Evolutionary conservation across 208 protist genomes (phyloP).

Genomic region (Kentomonas sorsogonicus): DNA sequence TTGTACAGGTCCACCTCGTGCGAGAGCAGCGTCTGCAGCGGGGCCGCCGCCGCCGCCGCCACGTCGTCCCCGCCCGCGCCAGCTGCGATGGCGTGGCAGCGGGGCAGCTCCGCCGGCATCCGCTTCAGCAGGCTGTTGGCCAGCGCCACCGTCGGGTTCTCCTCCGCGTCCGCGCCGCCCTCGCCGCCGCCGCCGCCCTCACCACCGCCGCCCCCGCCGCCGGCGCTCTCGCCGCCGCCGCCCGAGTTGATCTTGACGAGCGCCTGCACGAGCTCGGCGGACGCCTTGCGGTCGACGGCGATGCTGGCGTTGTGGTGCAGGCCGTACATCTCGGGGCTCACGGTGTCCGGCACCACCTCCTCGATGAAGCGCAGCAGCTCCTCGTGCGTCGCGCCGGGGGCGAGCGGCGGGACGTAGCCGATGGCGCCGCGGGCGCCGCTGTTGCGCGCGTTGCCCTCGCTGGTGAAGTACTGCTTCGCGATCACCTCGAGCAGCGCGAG

Average conservation of each 20-base stretch:
- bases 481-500: constrained; percentile 71
- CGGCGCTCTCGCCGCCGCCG: constrained; percentile 30
- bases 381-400: constrained; percentile 35
- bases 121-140: constrained; percentile 51
- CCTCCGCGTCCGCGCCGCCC: constrained; percentile 13
- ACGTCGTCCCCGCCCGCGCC: too few relatives aligned
- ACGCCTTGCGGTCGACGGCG: constrained; percentile 64
- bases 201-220: constrained; percentile 29
- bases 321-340: constrained; percentile 88
- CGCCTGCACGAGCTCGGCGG: constrained; percentile 31
- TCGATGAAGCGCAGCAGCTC: constrained; percentile 54
- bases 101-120: constrained; percentile 36
- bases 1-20: constrained; percentile 91
- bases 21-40: constrained; percentile 73
- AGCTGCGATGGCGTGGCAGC: constrained; percentile 40
- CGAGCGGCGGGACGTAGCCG: constrained; percentile 45
- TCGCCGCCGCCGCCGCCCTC: constrained; percentile 37
- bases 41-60: constrained; percentile 48
- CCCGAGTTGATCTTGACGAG: constrained; percentile 50
- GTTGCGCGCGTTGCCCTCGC: constrained; percentile 21
- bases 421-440: constrained; percentile 33
- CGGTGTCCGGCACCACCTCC: constrained; percentile 43
- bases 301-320: constrained; percentile 94
- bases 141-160: constrained; percentile 41
- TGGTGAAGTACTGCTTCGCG: constrained; percentile 67